These are phyloP conservation scores for Ascochyta fabae DNA, from an alignment of 2,329 filamentous ascomycete genomes.

Conservation along the genomic window DNA sequence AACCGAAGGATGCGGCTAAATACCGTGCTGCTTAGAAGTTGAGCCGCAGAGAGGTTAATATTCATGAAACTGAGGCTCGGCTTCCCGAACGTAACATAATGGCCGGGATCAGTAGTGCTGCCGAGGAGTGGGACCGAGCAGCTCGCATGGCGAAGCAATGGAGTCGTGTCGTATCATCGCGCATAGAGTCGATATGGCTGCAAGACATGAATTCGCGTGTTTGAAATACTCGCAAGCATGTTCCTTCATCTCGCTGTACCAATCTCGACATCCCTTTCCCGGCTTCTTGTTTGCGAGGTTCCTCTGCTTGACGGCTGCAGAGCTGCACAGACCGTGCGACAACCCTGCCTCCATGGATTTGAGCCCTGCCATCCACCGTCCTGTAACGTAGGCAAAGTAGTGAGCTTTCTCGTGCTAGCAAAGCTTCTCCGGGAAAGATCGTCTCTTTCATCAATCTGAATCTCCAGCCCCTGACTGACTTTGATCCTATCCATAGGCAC, in stretches of 20 bases:
- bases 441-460: conserved; percentile 30
- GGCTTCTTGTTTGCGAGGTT: neutral
- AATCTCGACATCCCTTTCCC: conserved; percentile 16
- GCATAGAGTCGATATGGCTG: no score
- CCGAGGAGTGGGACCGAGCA: neutral
- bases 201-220: no score
- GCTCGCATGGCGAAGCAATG: no score
- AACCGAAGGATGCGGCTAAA: neutral
- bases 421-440: conserved; percentile 26
- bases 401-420: conserved; percentile 28
- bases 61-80: neutral
- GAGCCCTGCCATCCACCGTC: conserved; percentile 10
- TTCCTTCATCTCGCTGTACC: conserved; percentile 3
- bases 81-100: neutral
- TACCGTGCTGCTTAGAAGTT: neutral
- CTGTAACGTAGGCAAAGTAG: conserved; percentile 19
- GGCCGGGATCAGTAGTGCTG: neutral
- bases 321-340: conserved; percentile 25
- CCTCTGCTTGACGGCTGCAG: conserved; percentile 19
- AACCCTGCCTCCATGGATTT: conserved; percentile 24
- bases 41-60: neutral
- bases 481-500: conserved; percentile 33
- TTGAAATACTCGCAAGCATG: no score
- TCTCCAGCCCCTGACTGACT: conserved; percentile 27
- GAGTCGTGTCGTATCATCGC: no score